Evolutionary conservation across 345 rosid species (phyloP).

Genomic region (Eutrema yunnanense): DNA sequence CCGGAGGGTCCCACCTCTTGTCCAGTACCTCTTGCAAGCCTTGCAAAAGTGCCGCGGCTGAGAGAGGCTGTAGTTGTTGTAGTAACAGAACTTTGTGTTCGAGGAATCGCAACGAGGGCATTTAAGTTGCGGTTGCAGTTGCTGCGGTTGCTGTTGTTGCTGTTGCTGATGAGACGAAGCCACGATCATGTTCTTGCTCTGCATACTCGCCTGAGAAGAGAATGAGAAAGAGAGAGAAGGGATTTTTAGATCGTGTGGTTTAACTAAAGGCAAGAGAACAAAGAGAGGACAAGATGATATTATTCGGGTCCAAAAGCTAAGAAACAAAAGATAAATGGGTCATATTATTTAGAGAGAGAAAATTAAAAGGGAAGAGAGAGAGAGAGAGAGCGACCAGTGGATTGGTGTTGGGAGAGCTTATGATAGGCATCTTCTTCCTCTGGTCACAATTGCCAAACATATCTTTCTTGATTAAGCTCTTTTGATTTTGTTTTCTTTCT

Average conservation of each 20-base stretch:
- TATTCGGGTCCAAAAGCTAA: conserved; percentile 53
- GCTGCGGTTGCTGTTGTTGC: conserved; percentile 29
- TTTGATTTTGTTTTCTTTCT: conserved; percentile 8
- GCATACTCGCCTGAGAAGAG: conserved; percentile 28
- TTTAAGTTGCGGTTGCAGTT: conserved; percentile 43
- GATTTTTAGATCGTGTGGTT: conserved; percentile 33
- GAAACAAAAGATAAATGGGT: conserved; percentile 45
- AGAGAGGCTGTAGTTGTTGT: conserved; percentile 71
- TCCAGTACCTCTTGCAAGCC: conserved; percentile 75
- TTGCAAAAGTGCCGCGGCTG: conserved; percentile 73
- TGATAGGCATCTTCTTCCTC: conserved; percentile 49
- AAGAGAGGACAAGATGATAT: conserved; percentile 29
- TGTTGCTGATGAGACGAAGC: conserved; percentile 40
- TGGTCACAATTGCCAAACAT: conserved; percentile 47
- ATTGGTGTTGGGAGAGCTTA: conserved; percentile 56
- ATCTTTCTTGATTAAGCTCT: conserved; percentile 32
- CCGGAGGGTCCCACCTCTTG: conserved; percentile 59
- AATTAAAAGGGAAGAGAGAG: background rate
- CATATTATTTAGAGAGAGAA: conserved; percentile 47
- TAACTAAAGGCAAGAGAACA: conserved; percentile 28
- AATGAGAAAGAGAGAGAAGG: conserved; percentile 6
- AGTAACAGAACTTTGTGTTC: conserved; percentile 75
- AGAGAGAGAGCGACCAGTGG: conserved; percentile 51
- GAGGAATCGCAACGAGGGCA: conserved; percentile 79
- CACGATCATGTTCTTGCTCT: conserved; percentile 41